Evolutionary conservation across 768 basidiomycete species (phyloP), one percentile per base, ranked within the genome.

Genomic region (Tulasnella sp.): DNA sequence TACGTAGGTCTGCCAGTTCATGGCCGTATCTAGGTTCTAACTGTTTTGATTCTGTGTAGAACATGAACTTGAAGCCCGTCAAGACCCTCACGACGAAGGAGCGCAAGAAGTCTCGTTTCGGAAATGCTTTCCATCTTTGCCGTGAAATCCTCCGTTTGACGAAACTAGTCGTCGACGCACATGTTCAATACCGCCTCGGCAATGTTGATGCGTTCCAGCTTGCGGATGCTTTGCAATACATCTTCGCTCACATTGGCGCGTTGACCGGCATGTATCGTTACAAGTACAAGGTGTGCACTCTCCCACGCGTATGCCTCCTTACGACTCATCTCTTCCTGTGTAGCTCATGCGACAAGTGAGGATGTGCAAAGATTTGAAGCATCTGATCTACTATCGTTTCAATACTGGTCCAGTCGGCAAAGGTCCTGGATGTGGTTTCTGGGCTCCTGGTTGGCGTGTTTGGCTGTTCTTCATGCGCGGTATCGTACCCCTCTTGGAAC

Each of bases 391-490:
- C 74, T 94, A 94, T 67, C 88, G 92, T 59, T 99, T 99, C 80
- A 99, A 99, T 74, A 98, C 96, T 39, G 96, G 96, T 61, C 96
- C 96, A 60, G 96, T 99, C 48, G 96, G 96, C 21, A 99, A 99
- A 69, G 96, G 96, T 63, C 96, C 96, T 48, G 96, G 96, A 63
- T 90, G 88, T 66, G 96, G 96, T 58, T 98, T 99, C 77, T 99
- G 96, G 96, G 92, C 93, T 48, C 96, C 96, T 32, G 96, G 96
- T 35, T 99, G 96, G 96, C 79, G 96, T 57, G 96, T 99, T 17
- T 99, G 96, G 96, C 72, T 99, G 56, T 99, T 98, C 76, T 99
- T 99, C 77, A 87, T 99, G 83, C 83, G 96, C 57, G 96, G 96
- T 56, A 98, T 99, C 63, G 94, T 98, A 0, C 96, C 96, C 9